Evolutionary conservation across 1,284 basidiomycete species (phyloP), one percentile per base, ranked within the genome.

Genomic region (Austropuccinia psidii): DNA sequence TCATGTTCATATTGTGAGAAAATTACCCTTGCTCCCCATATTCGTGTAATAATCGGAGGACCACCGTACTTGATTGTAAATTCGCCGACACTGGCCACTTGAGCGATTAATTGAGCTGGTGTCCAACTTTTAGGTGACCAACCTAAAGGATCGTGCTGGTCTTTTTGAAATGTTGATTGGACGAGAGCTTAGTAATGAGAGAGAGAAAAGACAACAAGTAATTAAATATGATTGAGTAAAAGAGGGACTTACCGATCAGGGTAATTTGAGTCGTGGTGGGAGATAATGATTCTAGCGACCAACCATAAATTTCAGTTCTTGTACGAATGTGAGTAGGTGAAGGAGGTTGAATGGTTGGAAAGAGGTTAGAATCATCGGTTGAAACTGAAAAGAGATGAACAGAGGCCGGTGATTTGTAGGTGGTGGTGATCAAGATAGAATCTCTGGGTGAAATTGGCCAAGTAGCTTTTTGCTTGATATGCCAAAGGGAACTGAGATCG

Each of bases 371-470:
- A 78, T 97, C 91, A 78, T 96, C 91, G 0, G 89, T 90, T 1
- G 95, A 97, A 81, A 98, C 98, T 0, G 90, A 89, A 80, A 98
- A 98, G 39, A 97, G 88, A 79, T 99, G 96, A 11, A 97, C 90
- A 0, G 93, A 91, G 0, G 88, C 90, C 0, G 93, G 93, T 0
- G 94, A 96, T 82, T 97, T 98, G 85, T 98, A 98, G 1, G 94
- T 90, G 0, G 96, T 98, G 80, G 91, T 91, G 7, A 98, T 86
- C 31, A 95, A 85, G 49, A 97, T 89, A 9, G 89, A 86, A 79
- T 98, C 95, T 72, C 96, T 87, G 24, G 93, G 90, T 90, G 90
- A 89, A 61, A 89, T 89, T 39, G 93, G 92, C 92, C 92, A 96
- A 9, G 90, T 88, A 8, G 90, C 89, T 81, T 90, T 91, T 1